Conservation (phyloP, 2,329 filamentous ascomycete genomes). For the Neophaeococcomyces aloes region DNA sequence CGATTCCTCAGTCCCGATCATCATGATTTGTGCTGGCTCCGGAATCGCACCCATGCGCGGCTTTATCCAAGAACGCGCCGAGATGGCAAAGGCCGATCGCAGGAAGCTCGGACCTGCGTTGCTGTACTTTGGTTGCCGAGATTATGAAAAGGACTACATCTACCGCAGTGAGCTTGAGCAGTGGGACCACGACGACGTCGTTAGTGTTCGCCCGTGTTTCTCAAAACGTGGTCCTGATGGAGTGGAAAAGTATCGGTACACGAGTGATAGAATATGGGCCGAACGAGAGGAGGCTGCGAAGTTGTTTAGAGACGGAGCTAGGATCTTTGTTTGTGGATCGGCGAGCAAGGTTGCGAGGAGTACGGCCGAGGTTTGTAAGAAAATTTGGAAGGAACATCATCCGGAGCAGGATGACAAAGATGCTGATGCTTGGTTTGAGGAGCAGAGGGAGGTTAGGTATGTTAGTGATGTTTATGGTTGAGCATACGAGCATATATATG, state of each 20-base stretch:
- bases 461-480: constrained; percentile 1
- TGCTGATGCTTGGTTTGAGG: constrained; percentile 28
- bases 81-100: constrained; percentile 15
- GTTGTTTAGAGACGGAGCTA: constrained; percentile 40
- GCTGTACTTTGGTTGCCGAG: constrained; percentile 27
- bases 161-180: constrained; percentile 16
- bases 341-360: constrained; percentile 37
- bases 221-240: constrained; percentile 36
- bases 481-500: too few relatives aligned
- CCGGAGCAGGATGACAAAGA: constrained; percentile 15
- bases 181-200: constrained; percentile 46
- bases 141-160: constrained; percentile 26
- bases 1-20: constrained; percentile 27
- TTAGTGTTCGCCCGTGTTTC: constrained; percentile 51
- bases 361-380: constrained; percentile 33
- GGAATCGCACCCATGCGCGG: constrained; percentile 53
- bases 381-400: constrained; percentile 24
- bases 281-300: constrained; percentile 37
- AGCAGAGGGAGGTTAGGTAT: constrained; percentile 26
- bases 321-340: constrained; percentile 56
- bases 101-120: constrained; percentile 25
- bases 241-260: constrained; percentile 38
- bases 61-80: constrained; percentile 51
- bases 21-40: constrained; percentile 31
- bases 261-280: constrained; percentile 41